These are phyloP conservation scores for Oryza punctata DNA, from an alignment of 176 grass and related monocot genomes.

Conservation along the genomic window DNA sequence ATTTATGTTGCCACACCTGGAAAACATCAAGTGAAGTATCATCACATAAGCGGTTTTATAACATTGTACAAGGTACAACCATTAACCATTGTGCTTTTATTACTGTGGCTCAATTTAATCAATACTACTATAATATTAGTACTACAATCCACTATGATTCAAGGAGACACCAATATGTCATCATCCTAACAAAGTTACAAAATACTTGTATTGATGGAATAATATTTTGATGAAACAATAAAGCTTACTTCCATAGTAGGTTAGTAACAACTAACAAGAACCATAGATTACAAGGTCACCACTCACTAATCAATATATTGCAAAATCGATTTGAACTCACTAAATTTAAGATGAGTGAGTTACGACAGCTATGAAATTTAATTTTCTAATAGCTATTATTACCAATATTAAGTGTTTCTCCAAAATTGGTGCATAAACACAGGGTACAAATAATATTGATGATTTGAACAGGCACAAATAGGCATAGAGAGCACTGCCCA, in stretches of 20 bases:
- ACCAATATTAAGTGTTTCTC: neutral
- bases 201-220: neutral
- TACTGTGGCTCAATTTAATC: neutral
- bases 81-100: neutral
- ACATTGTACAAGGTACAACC: neutral
- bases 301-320: neutral
- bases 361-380: neutral
- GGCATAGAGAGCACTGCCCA: neutral
- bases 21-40: slow-evolving; percentile 17
- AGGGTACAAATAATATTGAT: neutral
- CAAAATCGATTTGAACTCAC: neutral
- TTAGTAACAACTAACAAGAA: neutral
- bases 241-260: neutral
- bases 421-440: slow-evolving; percentile 11
- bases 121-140: neutral
- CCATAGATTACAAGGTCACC: neutral
- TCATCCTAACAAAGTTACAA: neutral
- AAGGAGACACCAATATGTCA: neutral
- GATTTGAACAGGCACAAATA: neutral
- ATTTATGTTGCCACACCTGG: slow-evolving; percentile 93
- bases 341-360: neutral
- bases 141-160: neutral
- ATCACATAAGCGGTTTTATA: neutral
- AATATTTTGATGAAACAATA: slow-evolving; percentile 10
- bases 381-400: neutral